Conservation (phyloP, 2,329 filamentous ascomycete genomes). For the Cytospora piceicola region DNA sequence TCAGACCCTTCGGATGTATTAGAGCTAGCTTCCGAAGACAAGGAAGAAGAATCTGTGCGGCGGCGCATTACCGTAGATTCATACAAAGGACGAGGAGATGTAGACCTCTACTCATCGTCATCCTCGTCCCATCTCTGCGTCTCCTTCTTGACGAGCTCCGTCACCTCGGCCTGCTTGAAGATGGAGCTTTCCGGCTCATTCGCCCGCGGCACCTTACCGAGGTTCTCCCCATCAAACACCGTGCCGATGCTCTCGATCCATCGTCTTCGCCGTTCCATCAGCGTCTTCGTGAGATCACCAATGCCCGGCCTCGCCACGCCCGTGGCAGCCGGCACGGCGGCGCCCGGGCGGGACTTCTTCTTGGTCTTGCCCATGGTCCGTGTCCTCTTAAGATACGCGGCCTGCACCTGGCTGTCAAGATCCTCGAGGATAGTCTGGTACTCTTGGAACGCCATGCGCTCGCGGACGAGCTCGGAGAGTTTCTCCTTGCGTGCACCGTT, state of each 20-base stretch:
- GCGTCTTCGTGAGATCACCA: constrained; percentile 84
- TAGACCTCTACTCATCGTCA: constrained; percentile 59
- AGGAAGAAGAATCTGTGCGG: background rate
- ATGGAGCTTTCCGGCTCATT: constrained; percentile 69
- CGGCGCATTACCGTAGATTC: background rate
- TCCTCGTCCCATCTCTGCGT: constrained; percentile 82
- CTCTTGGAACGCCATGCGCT: constrained; percentile 94
- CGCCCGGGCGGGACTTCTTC: constrained; percentile 81
- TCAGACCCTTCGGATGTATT: background rate
- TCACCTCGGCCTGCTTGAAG: constrained; percentile 76
- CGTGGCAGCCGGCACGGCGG: constrained; percentile 63
- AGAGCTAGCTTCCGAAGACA: background rate
- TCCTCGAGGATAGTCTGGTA: constrained; percentile 97
- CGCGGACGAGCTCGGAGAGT: constrained; percentile 83
- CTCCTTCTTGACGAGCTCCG: constrained; percentile 72
- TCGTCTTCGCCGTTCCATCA: constrained; percentile 88
- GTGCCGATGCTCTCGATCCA: constrained; percentile 92
- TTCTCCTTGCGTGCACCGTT: constrained; percentile 91
- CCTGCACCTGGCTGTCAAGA: constrained; percentile 91
- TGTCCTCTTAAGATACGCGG: constrained; percentile 93
- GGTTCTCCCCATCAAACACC: constrained; percentile 83
- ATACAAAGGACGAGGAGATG: background rate
- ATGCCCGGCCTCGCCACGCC: constrained; percentile 77
- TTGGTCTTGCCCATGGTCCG: constrained; percentile 93
- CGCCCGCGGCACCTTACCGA: constrained; percentile 70